Evolutionary conservation across 345 rosid genomes (phyloP), one percentile per base, ranked within the genome.

Genomic region (Clarkia xantiana): DNA sequence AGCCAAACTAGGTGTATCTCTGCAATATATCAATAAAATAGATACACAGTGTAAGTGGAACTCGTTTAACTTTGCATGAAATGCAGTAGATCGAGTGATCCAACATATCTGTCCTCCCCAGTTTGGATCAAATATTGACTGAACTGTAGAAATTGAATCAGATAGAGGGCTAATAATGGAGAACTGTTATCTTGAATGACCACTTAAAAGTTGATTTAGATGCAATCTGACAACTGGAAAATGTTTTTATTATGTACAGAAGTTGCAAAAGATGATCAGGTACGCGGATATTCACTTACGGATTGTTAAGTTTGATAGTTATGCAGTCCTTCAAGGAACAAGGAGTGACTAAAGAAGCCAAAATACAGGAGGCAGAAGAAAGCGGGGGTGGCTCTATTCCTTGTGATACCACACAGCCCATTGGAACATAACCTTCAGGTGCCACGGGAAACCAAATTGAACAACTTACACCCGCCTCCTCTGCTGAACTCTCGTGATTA

Each of bases 401-500:
- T 16, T 67, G 61, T 41, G 96, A 78, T 53, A 76, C 93, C 64
- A 86, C 80, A 69, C 96, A 86, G 53, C 98, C 71, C 53, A 91
- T 58, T 25, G 96, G 89, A 65, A 91, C 80, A 66, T 83, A 91
- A 54, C 94, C 98, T 59, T 73, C 56, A 10, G 94, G 96, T 22
- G 94, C 89, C 70, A 79, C 86, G 52, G 98, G 96, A 67, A 84
- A 80, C 98, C 98, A 91, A 57, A 86, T 71, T 60, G 80, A 79
- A 62, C 93, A 86, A 53, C 47, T 45, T 55, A 51, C 56, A 2
- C 47, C 75, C 52, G 60, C 67, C 47, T 60, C n/a, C n/a, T n/a
- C 55, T 48, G 14, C 16, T 22, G n/a, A 54, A 5, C 62, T 59
- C 25, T 52, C 47, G 45, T 63, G 59, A 57, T 40, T 41, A 22